Evolutionary conservation across 495 filamentous ascomycete species (phyloP).

Genomic region (Apodospora peruviana): DNA sequence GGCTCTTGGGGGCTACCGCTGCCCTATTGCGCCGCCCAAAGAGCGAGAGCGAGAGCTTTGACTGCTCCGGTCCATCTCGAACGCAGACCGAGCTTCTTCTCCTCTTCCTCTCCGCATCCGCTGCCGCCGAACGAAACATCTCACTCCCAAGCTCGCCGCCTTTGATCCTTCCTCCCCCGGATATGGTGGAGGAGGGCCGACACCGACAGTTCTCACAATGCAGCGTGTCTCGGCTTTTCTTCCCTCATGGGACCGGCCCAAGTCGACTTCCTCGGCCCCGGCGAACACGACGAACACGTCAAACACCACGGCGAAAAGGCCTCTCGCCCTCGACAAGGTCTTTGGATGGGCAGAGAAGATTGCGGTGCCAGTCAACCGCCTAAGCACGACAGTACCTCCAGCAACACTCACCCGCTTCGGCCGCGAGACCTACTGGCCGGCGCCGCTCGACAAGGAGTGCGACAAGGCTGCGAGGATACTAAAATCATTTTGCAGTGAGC

Average conservation of each 20-base stretch:
- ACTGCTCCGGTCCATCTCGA: neutral
- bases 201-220: slow-evolving; percentile 27
- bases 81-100: neutral
- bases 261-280: slow-evolving; percentile 21
- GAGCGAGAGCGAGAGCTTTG: too few species aligned
- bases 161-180: neutral
- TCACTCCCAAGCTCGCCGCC: neutral
- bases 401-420: slow-evolving; percentile 44
- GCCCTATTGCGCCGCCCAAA: too few species aligned
- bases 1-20: too few species aligned
- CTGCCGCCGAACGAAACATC: neutral
- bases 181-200: neutral
- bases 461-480: slow-evolving; percentile 84
- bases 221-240: slow-evolving; percentile 47
- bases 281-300: slow-evolving; percentile 5
- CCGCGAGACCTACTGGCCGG: slow-evolving; percentile 72
- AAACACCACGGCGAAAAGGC: slow-evolving; percentile 12
- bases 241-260: slow-evolving; percentile 44
- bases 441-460: slow-evolving; percentile 73
- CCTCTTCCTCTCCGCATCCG: neutral
- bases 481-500: slow-evolving; percentile 70
- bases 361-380: slow-evolving; percentile 28
- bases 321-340: slow-evolving; percentile 33
- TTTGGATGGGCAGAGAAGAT: slow-evolving; percentile 44
- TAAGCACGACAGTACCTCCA: slow-evolving; percentile 47